Evolutionary conservation across 176 grass and related monocot species (phyloP).

Genomic region (Lolium perenne): DNA sequence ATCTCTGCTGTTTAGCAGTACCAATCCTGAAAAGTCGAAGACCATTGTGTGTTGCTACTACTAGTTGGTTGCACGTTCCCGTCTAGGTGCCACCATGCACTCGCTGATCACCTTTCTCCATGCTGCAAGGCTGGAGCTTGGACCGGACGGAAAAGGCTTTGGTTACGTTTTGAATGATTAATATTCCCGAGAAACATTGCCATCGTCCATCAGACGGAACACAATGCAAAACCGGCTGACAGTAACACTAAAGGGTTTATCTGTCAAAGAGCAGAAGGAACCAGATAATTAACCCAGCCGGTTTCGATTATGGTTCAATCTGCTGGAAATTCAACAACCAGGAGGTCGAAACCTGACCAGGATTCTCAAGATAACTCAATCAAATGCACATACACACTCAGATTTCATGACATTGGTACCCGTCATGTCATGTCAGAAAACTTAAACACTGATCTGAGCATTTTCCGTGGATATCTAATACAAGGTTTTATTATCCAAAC

Average conservation of each 20-base stretch:
- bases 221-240: not conserved
- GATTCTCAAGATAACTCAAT: not conserved
- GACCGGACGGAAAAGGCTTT: not conserved
- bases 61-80: slow-evolving; percentile 35
- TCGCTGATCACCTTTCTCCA: not conserved
- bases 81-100: slow-evolving; percentile 22
- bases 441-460: no score
- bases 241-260: not conserved
- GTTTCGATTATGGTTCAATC: not conserved
- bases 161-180: not conserved
- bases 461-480: slow-evolving; percentile 24
- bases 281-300: not conserved
- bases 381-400: not conserved
- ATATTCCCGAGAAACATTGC: slow-evolving; percentile 24
- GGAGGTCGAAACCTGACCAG: not conserved
- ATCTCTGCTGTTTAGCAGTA: not conserved
- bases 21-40: not conserved
- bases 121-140: slow-evolving; percentile 22
- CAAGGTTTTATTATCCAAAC: slow-evolving; percentile 39
- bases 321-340: not conserved
- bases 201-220: not conserved
- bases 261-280: not conserved
- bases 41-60: slow-evolving; percentile 14
- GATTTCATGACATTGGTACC: not conserved
- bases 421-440: slow-evolving; percentile 11